Conservation (phyloP, 768 basidiomycete genomes). For the Russula lepida region DNA sequence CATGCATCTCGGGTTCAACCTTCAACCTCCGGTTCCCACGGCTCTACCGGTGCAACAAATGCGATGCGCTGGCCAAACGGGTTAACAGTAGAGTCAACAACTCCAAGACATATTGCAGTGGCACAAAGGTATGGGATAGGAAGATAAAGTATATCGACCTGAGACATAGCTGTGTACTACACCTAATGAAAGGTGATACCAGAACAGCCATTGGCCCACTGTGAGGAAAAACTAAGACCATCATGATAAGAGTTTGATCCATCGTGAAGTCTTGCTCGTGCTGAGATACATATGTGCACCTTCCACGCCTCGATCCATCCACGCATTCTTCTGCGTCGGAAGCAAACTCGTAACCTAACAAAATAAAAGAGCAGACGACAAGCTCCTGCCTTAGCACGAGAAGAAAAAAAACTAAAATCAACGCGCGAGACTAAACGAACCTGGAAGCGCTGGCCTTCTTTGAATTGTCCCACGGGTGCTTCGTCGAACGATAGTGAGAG, state of each 20-base stretch:
- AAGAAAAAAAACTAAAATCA: not conserved
- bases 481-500: slow-evolving; percentile 14
- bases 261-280: slow-evolving; percentile 56
- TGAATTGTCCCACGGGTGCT: slow-evolving; percentile 3
- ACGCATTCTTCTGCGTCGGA: slow-evolving; percentile 58
- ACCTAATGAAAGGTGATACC: not conserved
- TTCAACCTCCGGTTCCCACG: no score
- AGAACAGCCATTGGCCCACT: not conserved
- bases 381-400: not conserved
- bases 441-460: slow-evolving; percentile 17
- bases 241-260: slow-evolving; percentile 33
- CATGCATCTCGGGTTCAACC: no score
- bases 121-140: not conserved
- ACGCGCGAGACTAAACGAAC: not conserved
- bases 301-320: slow-evolving; percentile 48
- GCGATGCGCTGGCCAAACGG: no score
- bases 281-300: slow-evolving; percentile 59
- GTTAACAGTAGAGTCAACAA: no score
- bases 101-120: no score
- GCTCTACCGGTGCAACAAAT: no score
- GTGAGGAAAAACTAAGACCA: not conserved
- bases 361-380: not conserved
- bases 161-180: not conserved
- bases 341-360: slow-evolving; percentile 55
- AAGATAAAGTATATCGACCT: not conserved